Percentiles rank a stretch among this genome's conserved stretches.
Conservation (phyloP, 108 stramenopile genomes). For the Pseudonitzschia delicatissima region DNA sequence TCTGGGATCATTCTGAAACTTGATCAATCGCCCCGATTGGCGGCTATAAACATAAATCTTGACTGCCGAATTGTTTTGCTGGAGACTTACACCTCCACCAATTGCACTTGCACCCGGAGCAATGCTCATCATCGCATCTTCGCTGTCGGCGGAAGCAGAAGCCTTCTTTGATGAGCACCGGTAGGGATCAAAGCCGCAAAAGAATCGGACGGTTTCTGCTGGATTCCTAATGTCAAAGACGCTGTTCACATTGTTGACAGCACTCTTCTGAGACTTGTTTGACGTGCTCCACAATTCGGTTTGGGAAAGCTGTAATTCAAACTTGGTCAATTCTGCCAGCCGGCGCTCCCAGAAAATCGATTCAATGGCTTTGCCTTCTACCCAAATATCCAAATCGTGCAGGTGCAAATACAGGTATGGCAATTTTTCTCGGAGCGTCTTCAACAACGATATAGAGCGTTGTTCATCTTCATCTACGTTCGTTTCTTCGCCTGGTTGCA, state of each 20-base stretch:
- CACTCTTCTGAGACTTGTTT: neutral
- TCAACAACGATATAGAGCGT: conserved; percentile 10
- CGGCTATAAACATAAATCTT: conserved; percentile 54
- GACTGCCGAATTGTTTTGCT: neutral
- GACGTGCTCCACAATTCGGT: conserved; percentile 7
- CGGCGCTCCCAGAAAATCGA: conserved; percentile 57
- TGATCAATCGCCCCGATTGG: conserved; percentile 51
- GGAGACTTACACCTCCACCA: too few species aligned
- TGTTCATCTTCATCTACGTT: conserved; percentile 4
- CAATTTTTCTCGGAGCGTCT: conserved; percentile 31
- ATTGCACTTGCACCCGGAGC: neutral
- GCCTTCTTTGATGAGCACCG: too few species aligned
- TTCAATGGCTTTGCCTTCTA: conserved; percentile 17
- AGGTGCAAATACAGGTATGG: conserved; percentile 56
- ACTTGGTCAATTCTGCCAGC: conserved; percentile 49
- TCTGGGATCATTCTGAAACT: conserved; percentile 42
- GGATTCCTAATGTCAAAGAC: conserved; percentile 2
- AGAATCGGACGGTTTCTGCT: conserved; percentile 19
- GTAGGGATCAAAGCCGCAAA: conserved; percentile 29
- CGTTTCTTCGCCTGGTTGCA: neutral
- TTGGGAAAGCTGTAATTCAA: conserved; percentile 38
- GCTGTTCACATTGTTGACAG: neutral
- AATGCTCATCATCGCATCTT: neutral
- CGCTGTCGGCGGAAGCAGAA: too few species aligned
- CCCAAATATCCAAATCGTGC: conserved; percentile 41